Evolutionary conservation across 176 grass and related monocot genomes (phyloP).

Genomic region (Oryza longistaminata): DNA sequence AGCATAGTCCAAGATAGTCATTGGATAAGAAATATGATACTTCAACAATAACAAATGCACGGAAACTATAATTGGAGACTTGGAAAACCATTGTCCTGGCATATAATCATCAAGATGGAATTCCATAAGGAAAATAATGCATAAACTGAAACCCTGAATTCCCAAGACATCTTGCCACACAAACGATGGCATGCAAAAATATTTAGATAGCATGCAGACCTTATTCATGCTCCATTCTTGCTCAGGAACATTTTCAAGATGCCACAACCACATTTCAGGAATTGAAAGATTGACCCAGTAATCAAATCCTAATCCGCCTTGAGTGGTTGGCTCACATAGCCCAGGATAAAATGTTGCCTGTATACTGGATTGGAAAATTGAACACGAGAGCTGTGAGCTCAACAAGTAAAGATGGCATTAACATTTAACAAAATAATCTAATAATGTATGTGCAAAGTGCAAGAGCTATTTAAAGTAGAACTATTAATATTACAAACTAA

Average conservation of each 20-base stretch:
- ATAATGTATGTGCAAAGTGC: conserved; percentile 8
- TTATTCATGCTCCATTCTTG: conserved; percentile 92
- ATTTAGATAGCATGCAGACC: conserved; percentile 41
- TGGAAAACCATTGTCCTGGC: background rate
- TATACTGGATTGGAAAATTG: conserved; percentile 7
- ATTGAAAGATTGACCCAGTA: conserved; percentile 89
- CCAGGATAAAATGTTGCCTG: conserved; percentile 97
- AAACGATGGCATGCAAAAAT: background rate
- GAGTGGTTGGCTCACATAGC: conserved; percentile 81
- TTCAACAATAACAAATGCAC: background rate
- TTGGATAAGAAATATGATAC: conserved; percentile 28
- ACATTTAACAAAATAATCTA: conserved; percentile 25
- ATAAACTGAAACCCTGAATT: background rate
- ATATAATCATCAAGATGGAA: background rate
- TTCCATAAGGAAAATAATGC: background rate
- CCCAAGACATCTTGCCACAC: background rate
- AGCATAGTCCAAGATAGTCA: conserved; percentile 14
- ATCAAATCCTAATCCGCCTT: conserved; percentile 93
- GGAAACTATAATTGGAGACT: background rate
- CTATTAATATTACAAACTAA: background rate
- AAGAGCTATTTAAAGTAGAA: conserved; percentile 1
- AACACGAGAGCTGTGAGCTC: conserved; percentile 1
- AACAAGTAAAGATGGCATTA: conserved; percentile 26
- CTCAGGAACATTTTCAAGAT: conserved; percentile 93
- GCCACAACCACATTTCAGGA: conserved; percentile 95